A percentile compares a stretch with the other conserved stretches of the same genome.
These are phyloP conservation scores for Pholiota microspora DNA, from an alignment of 768 basidiomycete species.

Conservation along the genomic window DNA sequence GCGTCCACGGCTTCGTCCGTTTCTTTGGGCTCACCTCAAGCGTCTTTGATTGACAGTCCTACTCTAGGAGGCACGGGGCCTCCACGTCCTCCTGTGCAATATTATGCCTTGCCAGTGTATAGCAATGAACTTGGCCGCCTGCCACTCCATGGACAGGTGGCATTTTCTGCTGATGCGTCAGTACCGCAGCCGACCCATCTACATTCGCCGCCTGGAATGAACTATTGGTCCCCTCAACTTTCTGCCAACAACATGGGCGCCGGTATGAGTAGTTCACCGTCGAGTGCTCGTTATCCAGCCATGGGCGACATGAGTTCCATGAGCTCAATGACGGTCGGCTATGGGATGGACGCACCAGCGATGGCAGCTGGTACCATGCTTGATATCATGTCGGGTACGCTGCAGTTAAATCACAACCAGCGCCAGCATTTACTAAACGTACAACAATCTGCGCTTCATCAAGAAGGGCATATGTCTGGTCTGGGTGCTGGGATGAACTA, in stretches of 20 bases:
- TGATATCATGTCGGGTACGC: constrained; percentile 20
- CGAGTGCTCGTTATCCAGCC: neutral
- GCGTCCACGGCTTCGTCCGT: too few relatives aligned
- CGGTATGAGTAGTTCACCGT: neutral
- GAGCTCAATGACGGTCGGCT: constrained; percentile 19
- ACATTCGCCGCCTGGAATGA: constrained; percentile 3
- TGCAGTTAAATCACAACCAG: constrained; percentile 7
- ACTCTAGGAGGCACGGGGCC: constrained; percentile 1
- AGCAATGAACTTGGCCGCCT: constrained; percentile 58
- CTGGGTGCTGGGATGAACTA: neutral
- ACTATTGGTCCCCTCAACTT: constrained; percentile 8
- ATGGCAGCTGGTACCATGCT: constrained; percentile 22
- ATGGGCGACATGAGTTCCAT: constrained; percentile 17
- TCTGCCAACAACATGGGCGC: neutral
- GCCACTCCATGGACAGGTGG: constrained; percentile 37
- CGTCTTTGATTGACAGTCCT: constrained; percentile 8
- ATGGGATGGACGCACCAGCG: constrained; percentile 18
- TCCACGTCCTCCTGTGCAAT: constrained; percentile 13
- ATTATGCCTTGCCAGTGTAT: constrained; percentile 49
- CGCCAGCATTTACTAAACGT: neutral
- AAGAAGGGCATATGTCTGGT: neutral
- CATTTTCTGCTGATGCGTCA: constrained; percentile 19
- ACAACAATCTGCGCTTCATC: neutral
- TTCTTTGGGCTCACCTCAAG: neutral
- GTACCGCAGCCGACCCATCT: neutral